Evolutionary conservation across 2,329 filamentous ascomycete genomes (phyloP), one percentile per base, ranked within the genome.

Genomic region (Fragosphaeria purpurea): DNA sequence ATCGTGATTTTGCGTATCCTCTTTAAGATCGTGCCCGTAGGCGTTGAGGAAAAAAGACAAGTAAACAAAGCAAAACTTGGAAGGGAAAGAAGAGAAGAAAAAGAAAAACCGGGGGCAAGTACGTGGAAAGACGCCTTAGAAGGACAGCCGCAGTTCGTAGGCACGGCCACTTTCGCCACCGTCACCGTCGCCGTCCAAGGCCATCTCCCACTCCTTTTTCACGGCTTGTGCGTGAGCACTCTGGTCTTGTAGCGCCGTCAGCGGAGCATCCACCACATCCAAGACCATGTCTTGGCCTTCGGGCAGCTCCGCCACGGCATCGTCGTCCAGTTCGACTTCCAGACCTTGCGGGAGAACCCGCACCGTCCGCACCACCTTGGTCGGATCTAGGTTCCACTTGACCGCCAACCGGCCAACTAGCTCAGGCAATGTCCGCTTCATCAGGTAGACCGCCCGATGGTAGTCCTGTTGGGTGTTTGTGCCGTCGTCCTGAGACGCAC

Each of bases 271-370:
- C 13, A 65, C 63, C 41, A 86, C 73, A 58, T 93, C 83, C 51
- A 86, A 75, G 52, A 83, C 79, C 85, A 97, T 93, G 61, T 95
- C 91, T 65, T 97, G 88, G 35, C 89, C 90, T 68, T 98, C 93
- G 2, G 82, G 79, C 48, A 97, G 73, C 64, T 91, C 85, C 43
- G 79, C 78, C 35, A 97, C 80, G 45, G 94, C 83, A 55, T 96
- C 89, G 61, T 97, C 89, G 61, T 97, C 93, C 59, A 97, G 77
- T 61, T 94, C 80, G 50, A 97, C 82, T 60, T 89, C 82, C 1
- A 96, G 69, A 0, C 88, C 88, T 56, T 82, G 82, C 11, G 82
- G 74, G 41, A 87, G 83, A 48, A 89, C 72, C 51, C 82, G 86
- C 5, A 95, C 72, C 1, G 83, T 83, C 38, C 85, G 82, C 1